These are phyloP conservation scores for Aspergillus floridensis DNA, from an alignment of 2,329 filamentous ascomycete genomes.

Conservation along the genomic window DNA sequence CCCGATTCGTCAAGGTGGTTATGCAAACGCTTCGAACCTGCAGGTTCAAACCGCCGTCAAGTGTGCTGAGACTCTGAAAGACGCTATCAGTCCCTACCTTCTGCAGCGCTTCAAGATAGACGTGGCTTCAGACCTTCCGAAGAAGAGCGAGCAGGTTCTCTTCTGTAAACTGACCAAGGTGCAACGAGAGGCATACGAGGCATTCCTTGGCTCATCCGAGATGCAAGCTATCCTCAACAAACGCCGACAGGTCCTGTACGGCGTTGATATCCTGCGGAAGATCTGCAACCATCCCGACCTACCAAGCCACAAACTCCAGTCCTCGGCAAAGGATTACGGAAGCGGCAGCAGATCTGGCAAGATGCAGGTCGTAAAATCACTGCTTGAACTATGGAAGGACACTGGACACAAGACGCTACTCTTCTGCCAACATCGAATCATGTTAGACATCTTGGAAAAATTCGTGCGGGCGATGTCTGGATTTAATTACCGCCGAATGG, in stretches of 20 bases:
- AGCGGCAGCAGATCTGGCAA: slow-evolving; percentile 80
- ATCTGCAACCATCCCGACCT: slow-evolving; percentile 98
- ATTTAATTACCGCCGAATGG: slow-evolving; percentile 84
- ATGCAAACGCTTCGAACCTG: slow-evolving; percentile 89
- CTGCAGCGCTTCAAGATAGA: slow-evolving; percentile 90
- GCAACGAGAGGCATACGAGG: slow-evolving; percentile 76
- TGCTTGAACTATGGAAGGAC: slow-evolving; percentile 84
- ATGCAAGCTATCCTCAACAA: slow-evolving; percentile 77
- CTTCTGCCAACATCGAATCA: slow-evolving; percentile 90
- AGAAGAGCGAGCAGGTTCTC: slow-evolving; percentile 93
- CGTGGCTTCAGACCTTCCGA: slow-evolving; percentile 86
- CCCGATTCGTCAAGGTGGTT: slow-evolving; percentile 88
- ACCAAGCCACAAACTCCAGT: slow-evolving; percentile 62
- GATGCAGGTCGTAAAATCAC: slow-evolving; percentile 87
- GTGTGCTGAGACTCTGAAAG: slow-evolving; percentile 89
- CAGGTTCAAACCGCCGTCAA: slow-evolving; percentile 93
- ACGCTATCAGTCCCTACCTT: slow-evolving; percentile 88
- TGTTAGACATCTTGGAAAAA: slow-evolving; percentile 89
- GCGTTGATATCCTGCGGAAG: slow-evolving; percentile 88
- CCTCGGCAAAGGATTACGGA: slow-evolving; percentile 68
- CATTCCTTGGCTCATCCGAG: slow-evolving; percentile 77
- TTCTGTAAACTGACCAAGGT: slow-evolving; percentile 86
- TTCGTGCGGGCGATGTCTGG: slow-evolving; percentile 68
- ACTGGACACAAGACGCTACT: slow-evolving; percentile 92
- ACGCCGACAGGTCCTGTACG: slow-evolving; percentile 76